Percentiles rank a stretch among this genome's conserved stretches.
These are phyloP conservation scores for Acanthamoeba rhysodes DNA, from an alignment of 208 protist genomes.

Conservation along the genomic window DNA sequence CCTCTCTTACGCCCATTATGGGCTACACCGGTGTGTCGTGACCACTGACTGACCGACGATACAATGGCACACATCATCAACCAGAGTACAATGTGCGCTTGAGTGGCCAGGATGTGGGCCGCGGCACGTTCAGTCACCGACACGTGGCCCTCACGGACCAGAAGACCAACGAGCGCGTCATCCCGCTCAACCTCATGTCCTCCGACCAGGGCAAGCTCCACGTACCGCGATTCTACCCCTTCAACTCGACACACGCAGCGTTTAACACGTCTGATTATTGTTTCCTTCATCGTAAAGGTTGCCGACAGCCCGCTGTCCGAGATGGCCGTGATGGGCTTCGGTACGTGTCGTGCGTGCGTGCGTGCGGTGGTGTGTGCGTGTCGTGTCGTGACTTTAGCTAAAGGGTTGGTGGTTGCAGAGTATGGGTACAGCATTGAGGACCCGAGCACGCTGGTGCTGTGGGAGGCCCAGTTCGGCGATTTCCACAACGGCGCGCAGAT, in stretches of 20 bases:
- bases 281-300: neutral
- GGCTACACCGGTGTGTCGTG: too few species aligned
- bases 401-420: constrained; percentile 39
- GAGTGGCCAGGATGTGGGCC: constrained; percentile 84
- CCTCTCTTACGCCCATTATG: neutral
- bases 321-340: constrained; percentile 82
- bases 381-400: neutral
- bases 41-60: neutral
- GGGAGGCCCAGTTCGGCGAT: constrained; percentile 88
- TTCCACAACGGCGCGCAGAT: constrained; percentile 86
- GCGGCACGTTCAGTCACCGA: constrained; percentile 86
- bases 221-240: neutral
- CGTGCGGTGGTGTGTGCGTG: neutral
- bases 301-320: constrained; percentile 82
- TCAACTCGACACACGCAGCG: neutral
- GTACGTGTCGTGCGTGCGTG: neutral
- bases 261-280: neutral
- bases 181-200: constrained; percentile 80
- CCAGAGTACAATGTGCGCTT: constrained; percentile 84
- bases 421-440: constrained; percentile 86
- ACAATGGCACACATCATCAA: neutral
- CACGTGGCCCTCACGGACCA: constrained; percentile 83
- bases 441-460: constrained; percentile 83
- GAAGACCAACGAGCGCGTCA: constrained; percentile 46
- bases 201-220: constrained; percentile 64